Evolutionary conservation across 2,329 filamentous ascomycete genomes (phyloP).

Genomic region (Macrophomina pseudophaseolina): DNA sequence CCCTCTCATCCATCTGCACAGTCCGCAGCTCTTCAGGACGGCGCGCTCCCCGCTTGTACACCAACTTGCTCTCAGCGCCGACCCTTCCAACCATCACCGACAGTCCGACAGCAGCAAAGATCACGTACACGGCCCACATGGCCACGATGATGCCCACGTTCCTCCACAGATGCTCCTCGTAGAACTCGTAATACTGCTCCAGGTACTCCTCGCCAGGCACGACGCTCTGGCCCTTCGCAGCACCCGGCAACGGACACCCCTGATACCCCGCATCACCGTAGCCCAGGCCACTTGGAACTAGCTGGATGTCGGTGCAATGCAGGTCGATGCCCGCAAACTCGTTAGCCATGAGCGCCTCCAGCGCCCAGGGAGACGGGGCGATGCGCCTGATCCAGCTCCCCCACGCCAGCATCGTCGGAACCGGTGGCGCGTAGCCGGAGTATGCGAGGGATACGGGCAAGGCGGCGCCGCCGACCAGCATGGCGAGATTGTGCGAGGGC

Average conservation of each 20-base stretch:
- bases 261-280: constrained; percentile 57
- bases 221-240: constrained; percentile 54
- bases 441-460: constrained; percentile 47
- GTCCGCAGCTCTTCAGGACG: not conserved
- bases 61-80: constrained; percentile 63
- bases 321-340: constrained; percentile 68
- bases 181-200: constrained; percentile 59
- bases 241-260: constrained; percentile 64
- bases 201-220: constrained; percentile 64
- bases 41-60: constrained; percentile 62
- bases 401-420: constrained; percentile 46
- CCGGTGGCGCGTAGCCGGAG: constrained; percentile 46
- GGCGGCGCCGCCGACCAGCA: constrained; percentile 45
- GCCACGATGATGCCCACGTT: constrained; percentile 60
- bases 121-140: constrained; percentile 56
- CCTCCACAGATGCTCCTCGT: constrained; percentile 64
- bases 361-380: constrained; percentile 69
- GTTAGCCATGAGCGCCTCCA: constrained; percentile 71
- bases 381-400: constrained; percentile 48
- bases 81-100: constrained; percentile 62
- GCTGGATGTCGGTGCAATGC: constrained; percentile 56
- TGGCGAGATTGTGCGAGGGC: constrained; percentile 41
- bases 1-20: not conserved
- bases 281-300: constrained; percentile 60
- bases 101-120: constrained; percentile 50